Percentiles rank a stretch among this genome's conserved stretches.
Evolutionary conservation across 768 basidiomycete species (phyloP).

Genomic region (Auricularia sp.): DNA sequence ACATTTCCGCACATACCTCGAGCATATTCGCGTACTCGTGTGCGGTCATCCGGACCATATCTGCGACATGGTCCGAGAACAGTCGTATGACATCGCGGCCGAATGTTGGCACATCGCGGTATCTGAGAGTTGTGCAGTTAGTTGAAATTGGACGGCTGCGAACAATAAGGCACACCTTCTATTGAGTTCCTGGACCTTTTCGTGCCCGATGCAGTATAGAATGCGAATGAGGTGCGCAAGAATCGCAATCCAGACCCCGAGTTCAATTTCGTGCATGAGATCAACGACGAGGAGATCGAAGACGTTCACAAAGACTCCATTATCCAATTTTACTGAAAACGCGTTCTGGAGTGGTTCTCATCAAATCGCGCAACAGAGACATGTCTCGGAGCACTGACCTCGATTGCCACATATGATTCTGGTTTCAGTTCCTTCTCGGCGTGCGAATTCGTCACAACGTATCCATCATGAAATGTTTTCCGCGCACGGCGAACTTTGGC

Average conservation of each 20-base stretch:
- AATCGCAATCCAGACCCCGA: conserved; percentile 28
- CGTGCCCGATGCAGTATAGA: conserved; percentile 14
- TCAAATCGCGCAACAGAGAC: too few relatives aligned
- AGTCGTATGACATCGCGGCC: conserved; percentile 4
- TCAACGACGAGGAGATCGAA: conserved; percentile 24
- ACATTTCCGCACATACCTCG: conserved; percentile 4
- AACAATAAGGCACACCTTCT: too few relatives aligned
- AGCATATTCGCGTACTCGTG: conserved; percentile 6
- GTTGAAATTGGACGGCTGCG: too few relatives aligned
- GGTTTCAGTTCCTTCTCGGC: conserved; percentile 4
- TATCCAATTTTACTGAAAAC: conserved; percentile 17
- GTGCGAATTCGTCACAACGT: conserved; percentile 9
- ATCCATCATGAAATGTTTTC: not conserved
- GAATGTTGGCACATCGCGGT: conserved; percentile 2
- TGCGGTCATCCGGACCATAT: conserved; percentile 1
- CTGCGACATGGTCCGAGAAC: conserved; percentile 2
- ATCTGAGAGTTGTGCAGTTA: not conserved
- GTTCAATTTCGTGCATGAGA: conserved; percentile 31
- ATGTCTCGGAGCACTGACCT: too few relatives aligned
- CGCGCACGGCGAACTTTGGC: not conserved
- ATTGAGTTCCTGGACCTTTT: conserved; percentile 16
- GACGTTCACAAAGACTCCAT: too few relatives aligned
- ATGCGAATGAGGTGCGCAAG: conserved; percentile 29
- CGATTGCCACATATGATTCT: not conserved
- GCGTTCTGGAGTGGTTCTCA: too few relatives aligned